Conservation (phyloP, 805 yeast genomes). For the Ogataea angusta region DNA sequence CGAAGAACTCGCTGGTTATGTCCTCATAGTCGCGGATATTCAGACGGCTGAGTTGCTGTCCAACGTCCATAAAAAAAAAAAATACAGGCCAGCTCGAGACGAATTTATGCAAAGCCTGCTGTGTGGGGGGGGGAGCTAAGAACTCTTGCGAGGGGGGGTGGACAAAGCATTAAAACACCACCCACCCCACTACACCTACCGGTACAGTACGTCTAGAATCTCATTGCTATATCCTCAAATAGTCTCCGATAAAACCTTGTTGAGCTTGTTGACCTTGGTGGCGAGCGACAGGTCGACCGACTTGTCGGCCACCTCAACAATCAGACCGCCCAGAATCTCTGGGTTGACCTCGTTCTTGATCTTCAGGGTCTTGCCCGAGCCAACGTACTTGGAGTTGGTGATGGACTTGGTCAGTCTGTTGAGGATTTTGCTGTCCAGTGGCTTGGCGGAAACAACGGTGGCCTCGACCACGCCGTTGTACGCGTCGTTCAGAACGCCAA, state of each 20-base stretch:
- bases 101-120: not conserved
- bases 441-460: constrained; percentile 80
- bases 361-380: constrained; percentile 81
- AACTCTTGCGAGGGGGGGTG: not conserved
- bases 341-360: constrained; percentile 81
- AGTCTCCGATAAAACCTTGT: constrained; percentile 83
- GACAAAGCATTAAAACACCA: too few relatives aligned
- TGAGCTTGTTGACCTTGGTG: constrained; percentile 80
- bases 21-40: constrained; percentile 37
- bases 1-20: constrained; percentile 51
- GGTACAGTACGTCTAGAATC: constrained; percentile 1
- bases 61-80: constrained; percentile 9
- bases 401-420: constrained; percentile 77
- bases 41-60: constrained; percentile 5
- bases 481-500: constrained; percentile 77
- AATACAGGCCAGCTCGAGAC: not conserved
- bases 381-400: constrained; percentile 75
- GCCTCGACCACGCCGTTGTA: constrained; percentile 92
- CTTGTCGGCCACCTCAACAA: constrained; percentile 94
- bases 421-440: constrained; percentile 78
- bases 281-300: constrained; percentile 92
- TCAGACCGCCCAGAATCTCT: constrained; percentile 90
- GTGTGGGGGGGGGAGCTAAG: not conserved
- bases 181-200: not conserved
- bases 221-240: constrained; percentile 44